Percentiles rank a stretch among this genome's conserved stretches.
Evolutionary conservation across 371 early-diverging fungal species (phyloP).

Genomic region (Mucor piriformis): DNA sequence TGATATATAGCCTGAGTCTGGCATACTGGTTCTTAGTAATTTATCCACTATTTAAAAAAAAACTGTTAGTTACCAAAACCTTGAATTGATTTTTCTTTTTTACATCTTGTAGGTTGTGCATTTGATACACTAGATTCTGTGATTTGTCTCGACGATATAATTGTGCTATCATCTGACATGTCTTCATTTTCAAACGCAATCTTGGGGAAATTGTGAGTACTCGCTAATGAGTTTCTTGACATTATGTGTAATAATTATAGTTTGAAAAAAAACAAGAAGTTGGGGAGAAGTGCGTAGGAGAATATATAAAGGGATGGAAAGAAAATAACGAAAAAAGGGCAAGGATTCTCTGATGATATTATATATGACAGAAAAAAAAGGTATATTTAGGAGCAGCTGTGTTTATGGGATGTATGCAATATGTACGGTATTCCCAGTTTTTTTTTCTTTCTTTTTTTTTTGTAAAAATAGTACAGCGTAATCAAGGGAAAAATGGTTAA

Average conservation of each 20-base stretch:
- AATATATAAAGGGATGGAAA: no score
- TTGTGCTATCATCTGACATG: conserved; percentile 11
- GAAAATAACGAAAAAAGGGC: background rate
- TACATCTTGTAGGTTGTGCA: conserved; percentile 10
- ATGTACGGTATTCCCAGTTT: background rate
- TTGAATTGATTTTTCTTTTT: background rate
- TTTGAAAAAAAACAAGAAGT: background rate
- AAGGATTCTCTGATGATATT: background rate
- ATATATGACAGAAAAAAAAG: no score
- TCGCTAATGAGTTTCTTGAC: conserved; percentile 3
- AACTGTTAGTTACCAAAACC: background rate
- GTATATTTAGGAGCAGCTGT: background rate
- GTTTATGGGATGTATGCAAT: background rate
- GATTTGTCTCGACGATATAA: conserved; percentile 5
- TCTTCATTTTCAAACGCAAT: conserved; percentile 5
- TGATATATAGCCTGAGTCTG: conserved; percentile 15
- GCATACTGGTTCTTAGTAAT: conserved; percentile 1
- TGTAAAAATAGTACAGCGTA: background rate
- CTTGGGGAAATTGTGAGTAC: conserved; percentile 9
- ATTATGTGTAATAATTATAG: background rate
- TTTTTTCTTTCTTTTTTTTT: no score
- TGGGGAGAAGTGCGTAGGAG: no score
- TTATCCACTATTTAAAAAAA: conserved; percentile 6
- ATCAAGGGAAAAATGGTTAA: background rate
- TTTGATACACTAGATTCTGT: conserved; percentile 10